A percentile compares a stretch with the other conserved stretches of the same genome.
phyloP scores from a whole-genome alignment of 192 early-diverging fungal genomes.

The Glomus cerebriforme region DNA sequence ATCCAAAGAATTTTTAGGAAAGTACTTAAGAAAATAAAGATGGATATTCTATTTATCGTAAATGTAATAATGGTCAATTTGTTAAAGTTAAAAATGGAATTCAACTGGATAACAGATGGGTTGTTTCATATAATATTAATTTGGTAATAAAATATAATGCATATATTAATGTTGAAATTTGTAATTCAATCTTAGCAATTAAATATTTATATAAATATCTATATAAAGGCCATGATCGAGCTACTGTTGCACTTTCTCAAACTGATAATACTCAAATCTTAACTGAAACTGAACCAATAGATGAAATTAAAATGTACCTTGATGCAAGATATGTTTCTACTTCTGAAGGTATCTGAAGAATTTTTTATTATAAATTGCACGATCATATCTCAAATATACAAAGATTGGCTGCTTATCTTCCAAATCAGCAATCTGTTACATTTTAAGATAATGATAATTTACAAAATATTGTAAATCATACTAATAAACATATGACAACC shows the following conservation, averaged over 20 bases:
- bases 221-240: constrained; percentile 39
- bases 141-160: constrained; percentile 43
- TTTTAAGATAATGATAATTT: constrained; percentile 15
- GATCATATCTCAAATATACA: constrained; percentile 8
- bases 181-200: constrained; percentile 31
- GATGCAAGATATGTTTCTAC: no score
- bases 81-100: not conserved
- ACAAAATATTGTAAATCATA: not conserved
- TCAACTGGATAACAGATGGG: constrained; percentile 38
- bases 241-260: not conserved
- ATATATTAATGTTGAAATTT: constrained; percentile 43
- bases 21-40: constrained; percentile 18
- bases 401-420: constrained; percentile 30
- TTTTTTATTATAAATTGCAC: constrained; percentile 38
- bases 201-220: constrained; percentile 48
- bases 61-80: not conserved
- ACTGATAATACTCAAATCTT: not conserved
- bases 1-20: constrained; percentile 7
- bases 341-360: constrained; percentile 32
- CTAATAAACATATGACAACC: not conserved
- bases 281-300: constrained; percentile 13
- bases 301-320: no score
- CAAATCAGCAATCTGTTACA: not conserved
- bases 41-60: constrained; percentile 38
- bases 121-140: constrained; percentile 38